Base-by-base conservation (phyloP, 768 basidiomycete genomes). In the Pisolithus marmoratus region DNA sequence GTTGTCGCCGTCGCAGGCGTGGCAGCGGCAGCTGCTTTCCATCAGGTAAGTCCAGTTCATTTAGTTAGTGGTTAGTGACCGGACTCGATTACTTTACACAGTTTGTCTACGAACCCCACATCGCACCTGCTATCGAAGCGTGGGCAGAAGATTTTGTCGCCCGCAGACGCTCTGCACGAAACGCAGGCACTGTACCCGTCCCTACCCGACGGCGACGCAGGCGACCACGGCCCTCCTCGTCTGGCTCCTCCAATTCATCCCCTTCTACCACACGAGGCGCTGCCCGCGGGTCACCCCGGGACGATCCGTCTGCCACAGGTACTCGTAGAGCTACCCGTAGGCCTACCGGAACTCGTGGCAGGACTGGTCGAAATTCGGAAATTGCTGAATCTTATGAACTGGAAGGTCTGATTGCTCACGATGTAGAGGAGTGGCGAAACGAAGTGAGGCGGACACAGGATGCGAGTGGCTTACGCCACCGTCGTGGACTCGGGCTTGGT, bases 81-180 rank as follows among this genome's bases (percentile, higher is more conserved):
- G 9, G 34, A 23, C 46, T 29, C 15, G 12, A 41, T n/a, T 22
- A 41, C 20, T 22, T 12, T 17, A 17, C 37, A 27, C 52, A 87
- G 85, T 81, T 82, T 50, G 77, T 87, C 26, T 86, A 84, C 52
- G 83, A 84, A 55, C 84, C 84, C 9, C 83, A 85, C 53, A 75
- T 87, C 52, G 83, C 82, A 19, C 84, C 84, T 0, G 73, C 70
- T 40, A 42, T 87, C 26, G 83, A 82, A 70, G 69, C 64, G 47
- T 71, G 71, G 67, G 64, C 64, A 2, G 69, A 72, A 58, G 58
- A 60, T 23, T 70, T 64, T 59, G 57, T 69, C 22, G 64, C 62
- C 27, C 53, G 53, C 31, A 65, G 69, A 46, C 66, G 65, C 22
- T 65, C 59, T 29, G 60, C 55, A 48, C 57, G 64, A 43, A 63